Evolutionary conservation across 2,329 filamentous ascomycete species (phyloP).

Genomic region (Fusarium oxysporum): DNA sequence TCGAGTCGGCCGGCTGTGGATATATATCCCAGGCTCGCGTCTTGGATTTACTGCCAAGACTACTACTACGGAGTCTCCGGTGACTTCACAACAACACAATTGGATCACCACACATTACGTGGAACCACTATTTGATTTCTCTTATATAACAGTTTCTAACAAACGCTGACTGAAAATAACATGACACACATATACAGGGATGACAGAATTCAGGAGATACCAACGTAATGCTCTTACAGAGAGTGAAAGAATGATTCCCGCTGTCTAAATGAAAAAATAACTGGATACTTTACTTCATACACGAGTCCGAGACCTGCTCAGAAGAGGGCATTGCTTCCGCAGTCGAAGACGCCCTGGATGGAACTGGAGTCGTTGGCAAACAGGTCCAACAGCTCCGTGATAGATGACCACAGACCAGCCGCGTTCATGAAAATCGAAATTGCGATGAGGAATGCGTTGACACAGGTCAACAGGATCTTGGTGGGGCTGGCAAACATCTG

Average conservation of each 20-base stretch:
- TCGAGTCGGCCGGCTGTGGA: constrained; percentile 34
- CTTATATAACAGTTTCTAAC: constrained; percentile 46
- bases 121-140: constrained; percentile 44
- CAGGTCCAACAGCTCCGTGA: constrained; percentile 48
- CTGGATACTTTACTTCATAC: constrained; percentile 15
- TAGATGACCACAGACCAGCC: constrained; percentile 51
- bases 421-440: constrained; percentile 52
- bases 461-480: constrained; percentile 45
- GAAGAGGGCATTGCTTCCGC: constrained; percentile 51
- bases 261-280: constrained; percentile 32
- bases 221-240: constrained; percentile 33
- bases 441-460: constrained; percentile 49
- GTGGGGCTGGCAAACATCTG: constrained; percentile 45
- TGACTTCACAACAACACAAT: constrained; percentile 23
- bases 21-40: constrained; percentile 21
- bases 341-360: constrained; percentile 50
- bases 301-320: constrained; percentile 33
- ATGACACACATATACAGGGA: constrained; percentile 44
- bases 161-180: constrained; percentile 29
- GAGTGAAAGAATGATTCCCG: constrained; percentile 22
- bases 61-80: constrained; percentile 34
- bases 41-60: constrained; percentile 33
- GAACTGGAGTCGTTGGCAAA: constrained; percentile 44
- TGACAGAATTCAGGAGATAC: constrained; percentile 3
- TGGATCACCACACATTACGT: constrained; percentile 20